These are phyloP conservation scores for Paecilomyces formosus DNA, from an alignment of 2,329 filamentous ascomycete genomes.

Conservation along the genomic window DNA sequence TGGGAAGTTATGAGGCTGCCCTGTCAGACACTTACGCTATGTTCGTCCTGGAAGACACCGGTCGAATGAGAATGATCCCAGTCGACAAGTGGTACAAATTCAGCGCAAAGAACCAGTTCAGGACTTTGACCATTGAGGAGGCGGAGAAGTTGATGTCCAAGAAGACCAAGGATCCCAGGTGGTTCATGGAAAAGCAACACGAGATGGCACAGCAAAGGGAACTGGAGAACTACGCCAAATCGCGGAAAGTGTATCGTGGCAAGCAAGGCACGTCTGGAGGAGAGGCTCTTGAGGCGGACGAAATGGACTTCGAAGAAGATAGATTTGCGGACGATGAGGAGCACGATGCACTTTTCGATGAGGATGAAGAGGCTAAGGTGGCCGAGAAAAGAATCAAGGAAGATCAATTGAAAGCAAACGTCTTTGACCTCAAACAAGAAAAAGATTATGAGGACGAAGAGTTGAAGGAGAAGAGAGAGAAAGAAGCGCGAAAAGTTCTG, in stretches of 20 bases:
- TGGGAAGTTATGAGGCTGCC: slow-evolving; percentile 82
- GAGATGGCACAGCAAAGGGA: slow-evolving; percentile 48
- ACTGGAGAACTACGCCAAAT: slow-evolving; percentile 48
- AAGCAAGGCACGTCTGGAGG: slow-evolving; percentile 36
- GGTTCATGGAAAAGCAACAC: slow-evolving; percentile 62
- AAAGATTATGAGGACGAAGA: slow-evolving; percentile 63
- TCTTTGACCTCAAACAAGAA: slow-evolving; percentile 72
- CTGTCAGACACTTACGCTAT: slow-evolving; percentile 75
- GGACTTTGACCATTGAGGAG: slow-evolving; percentile 71
- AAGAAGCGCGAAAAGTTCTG: slow-evolving; percentile 60
- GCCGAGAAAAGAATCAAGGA: slow-evolving; percentile 65
- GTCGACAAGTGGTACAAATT: slow-evolving; percentile 90
- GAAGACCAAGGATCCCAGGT: slow-evolving; percentile 68
- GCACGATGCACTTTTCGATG: slow-evolving; percentile 67
- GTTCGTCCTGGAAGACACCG: slow-evolving; percentile 63
- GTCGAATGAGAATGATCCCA: slow-evolving; percentile 75
- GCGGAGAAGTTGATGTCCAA: slow-evolving; percentile 77
- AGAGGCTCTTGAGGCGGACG: slow-evolving; percentile 53
- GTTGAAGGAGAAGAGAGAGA: slow-evolving; percentile 54
- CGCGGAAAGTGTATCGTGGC: slow-evolving; percentile 39
- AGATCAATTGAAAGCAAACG: slow-evolving; percentile 78
- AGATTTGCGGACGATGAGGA: slow-evolving; percentile 86
- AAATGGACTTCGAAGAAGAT: slow-evolving; percentile 63
- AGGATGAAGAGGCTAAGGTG: slow-evolving; percentile 73
- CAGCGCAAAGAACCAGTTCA: slow-evolving; percentile 52